A percentile compares a stretch with the other conserved stretches of the same genome.
Evolutionary conservation across 2,329 filamentous ascomycete species (phyloP).

Genomic region (Colletotrichum tropicicola): DNA sequence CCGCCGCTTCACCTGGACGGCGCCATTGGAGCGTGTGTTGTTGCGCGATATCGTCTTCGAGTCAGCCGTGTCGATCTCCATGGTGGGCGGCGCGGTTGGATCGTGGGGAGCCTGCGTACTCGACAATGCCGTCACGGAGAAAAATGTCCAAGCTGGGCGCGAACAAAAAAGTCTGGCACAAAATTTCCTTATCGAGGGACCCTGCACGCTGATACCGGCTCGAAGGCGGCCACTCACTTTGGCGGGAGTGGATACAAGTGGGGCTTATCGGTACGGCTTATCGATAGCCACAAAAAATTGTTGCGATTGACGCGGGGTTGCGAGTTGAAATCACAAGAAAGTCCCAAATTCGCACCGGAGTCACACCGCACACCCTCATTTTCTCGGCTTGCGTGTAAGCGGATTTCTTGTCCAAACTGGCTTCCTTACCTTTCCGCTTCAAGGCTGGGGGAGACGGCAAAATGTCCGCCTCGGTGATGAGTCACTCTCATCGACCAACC

Average conservation of each 20-base stretch:
- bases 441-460: conserved; percentile 80
- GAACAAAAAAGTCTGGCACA: conserved; percentile 7
- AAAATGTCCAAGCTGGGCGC: conserved; percentile 10
- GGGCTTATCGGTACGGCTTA: conserved; percentile 44
- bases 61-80: conserved; percentile 47
- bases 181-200: conserved; percentile 25
- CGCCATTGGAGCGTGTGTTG: conserved; percentile 58
- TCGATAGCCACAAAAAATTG: background rate
- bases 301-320: background rate
- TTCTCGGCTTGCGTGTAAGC: conserved; percentile 10
- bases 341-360: background rate
- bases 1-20: conserved; percentile 58
- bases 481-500: conserved; percentile 90
- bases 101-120: background rate
- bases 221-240: conserved; percentile 33
- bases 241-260: conserved; percentile 27
- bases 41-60: conserved; percentile 44
- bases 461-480: conserved; percentile 77
- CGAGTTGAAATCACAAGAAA: background rate
- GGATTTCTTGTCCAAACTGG: conserved; percentile 57
- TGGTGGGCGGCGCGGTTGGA: conserved; percentile 33
- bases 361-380: conserved; percentile 39
- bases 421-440: conserved; percentile 84
- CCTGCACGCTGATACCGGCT: conserved; percentile 34
- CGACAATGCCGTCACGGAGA: background rate